These are phyloP conservation scores for Cercospora sp. DNA, from an alignment of 2,329 filamentous ascomycete genomes.

Conservation along the genomic window DNA sequence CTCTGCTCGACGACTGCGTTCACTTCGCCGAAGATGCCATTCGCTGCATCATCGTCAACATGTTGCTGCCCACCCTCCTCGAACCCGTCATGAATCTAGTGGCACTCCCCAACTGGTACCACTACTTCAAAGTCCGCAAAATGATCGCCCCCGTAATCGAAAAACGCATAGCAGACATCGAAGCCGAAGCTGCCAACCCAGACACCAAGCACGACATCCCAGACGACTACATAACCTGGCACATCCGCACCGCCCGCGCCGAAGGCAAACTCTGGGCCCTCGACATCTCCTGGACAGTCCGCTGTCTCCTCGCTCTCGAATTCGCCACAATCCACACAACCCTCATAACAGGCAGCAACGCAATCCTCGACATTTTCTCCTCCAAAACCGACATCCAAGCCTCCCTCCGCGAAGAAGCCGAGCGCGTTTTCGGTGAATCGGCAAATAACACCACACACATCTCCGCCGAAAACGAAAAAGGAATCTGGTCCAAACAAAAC, in stretches of 20 bases:
- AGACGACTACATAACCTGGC: conserved; percentile 61
- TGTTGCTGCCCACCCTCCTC: conserved; percentile 54
- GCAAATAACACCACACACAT: conserved; percentile 8
- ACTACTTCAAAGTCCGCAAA: conserved; percentile 49
- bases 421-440: conserved; percentile 21
- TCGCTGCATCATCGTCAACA: conserved; percentile 44
- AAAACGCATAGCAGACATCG: conserved; percentile 51
- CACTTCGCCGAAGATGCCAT: conserved; percentile 53
- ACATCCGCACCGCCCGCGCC: conserved; percentile 52
- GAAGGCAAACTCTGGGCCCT: conserved; percentile 50
- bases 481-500: conserved; percentile 28
- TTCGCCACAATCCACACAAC: conserved; percentile 63
- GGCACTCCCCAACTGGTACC: conserved; percentile 51
- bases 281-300: conserved; percentile 51
- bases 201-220: conserved; percentile 49
- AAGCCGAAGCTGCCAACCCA: conserved; percentile 46
- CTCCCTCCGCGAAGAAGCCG: conserved; percentile 34
- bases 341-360: conserved; percentile 52
- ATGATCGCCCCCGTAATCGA: conserved; percentile 52
- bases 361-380: conserved; percentile 51
- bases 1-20: conserved; percentile 51
- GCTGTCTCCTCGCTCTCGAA: conserved; percentile 56
- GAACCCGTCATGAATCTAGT: conserved; percentile 46
- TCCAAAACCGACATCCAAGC: conserved; percentile 42
- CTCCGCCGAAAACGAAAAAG: neutral